Evolutionary conservation across 345 rosid species (phyloP).

Genomic region (Salix udensis): DNA sequence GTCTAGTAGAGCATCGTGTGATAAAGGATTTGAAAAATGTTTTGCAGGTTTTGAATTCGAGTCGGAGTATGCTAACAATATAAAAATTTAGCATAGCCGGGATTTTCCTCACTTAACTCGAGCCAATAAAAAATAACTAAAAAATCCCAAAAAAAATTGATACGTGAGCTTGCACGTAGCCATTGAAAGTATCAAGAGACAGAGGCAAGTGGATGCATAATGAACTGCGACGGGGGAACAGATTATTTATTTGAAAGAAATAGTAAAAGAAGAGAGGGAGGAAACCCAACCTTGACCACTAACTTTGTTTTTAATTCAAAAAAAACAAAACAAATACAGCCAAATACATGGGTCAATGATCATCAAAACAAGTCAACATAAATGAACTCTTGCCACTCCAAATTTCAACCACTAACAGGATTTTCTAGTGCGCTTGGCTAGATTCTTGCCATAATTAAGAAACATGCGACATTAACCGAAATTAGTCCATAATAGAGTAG

Average conservation of each 20-base stretch:
- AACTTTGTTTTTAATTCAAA: conserved; percentile 1
- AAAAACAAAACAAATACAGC: not conserved
- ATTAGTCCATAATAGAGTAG: not conserved
- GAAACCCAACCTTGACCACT: conserved; percentile 6
- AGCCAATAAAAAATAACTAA: too few species aligned
- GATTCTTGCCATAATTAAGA: not conserved
- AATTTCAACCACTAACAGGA: not conserved
- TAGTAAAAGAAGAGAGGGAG: not conserved
- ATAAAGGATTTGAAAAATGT: too few species aligned
- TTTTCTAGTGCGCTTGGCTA: not conserved
- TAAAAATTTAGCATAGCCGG: too few species aligned
- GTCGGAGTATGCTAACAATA: too few species aligned
- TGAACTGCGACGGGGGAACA: not conserved
- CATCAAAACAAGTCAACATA: not conserved
- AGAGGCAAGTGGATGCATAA: not conserved
- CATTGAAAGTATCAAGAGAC: too few species aligned
- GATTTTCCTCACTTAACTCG: too few species aligned
- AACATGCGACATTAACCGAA: not conserved
- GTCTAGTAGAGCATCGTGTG: too few species aligned
- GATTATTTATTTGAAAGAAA: not conserved
- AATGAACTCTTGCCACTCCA: not conserved
- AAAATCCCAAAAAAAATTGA: not conserved
- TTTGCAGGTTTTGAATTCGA: too few species aligned
- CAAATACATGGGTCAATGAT: not conserved
- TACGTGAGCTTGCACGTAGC: too few species aligned